phyloP scores from a whole-genome alignment of 768 basidiomycete genomes.

The Sutorius australiensis region DNA sequence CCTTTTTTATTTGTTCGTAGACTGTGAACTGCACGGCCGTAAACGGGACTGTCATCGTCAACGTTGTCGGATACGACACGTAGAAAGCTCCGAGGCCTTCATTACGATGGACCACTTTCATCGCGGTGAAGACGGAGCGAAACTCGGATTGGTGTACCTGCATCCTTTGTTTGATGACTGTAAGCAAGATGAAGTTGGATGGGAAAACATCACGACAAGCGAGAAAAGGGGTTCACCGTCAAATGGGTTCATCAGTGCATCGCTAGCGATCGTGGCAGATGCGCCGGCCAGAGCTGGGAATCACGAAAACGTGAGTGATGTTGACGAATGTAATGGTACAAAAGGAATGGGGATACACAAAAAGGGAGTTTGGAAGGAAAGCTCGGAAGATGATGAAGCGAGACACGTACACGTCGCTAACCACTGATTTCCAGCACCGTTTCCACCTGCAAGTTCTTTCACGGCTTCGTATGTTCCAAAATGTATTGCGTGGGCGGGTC shows the following conservation, averaged over 20 bases:
- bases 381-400: neutral
- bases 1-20: slow-evolving; percentile 87
- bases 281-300: slow-evolving; percentile 83
- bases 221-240: slow-evolving; percentile 63
- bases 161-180: slow-evolving; percentile 99
- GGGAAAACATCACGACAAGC: slow-evolving; percentile 1
- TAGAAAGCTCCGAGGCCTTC: slow-evolving; percentile 95
- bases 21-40: slow-evolving; percentile 97
- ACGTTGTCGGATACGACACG: slow-evolving; percentile 96
- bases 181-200: slow-evolving; percentile 17
- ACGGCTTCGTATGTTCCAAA: slow-evolving; percentile 95
- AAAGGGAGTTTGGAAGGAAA: neutral
- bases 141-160: slow-evolving; percentile 93
- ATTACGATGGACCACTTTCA: slow-evolving; percentile 73
- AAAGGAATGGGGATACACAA: neutral
- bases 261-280: slow-evolving; percentile 88
- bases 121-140: slow-evolving; percentile 82
- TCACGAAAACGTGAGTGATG: slow-evolving; percentile 12
- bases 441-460: slow-evolving; percentile 89
- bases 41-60: slow-evolving; percentile 96
- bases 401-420: slow-evolving; percentile 75
- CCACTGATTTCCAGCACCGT: slow-evolving; percentile 73
- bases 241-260: slow-evolving; percentile 99
- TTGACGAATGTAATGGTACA: neutral
- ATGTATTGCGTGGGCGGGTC: slow-evolving; percentile 97